Evolutionary conservation across 805 yeast species (phyloP), one percentile per base, ranked within the genome.

Genomic region (Groenewaldozyma tartarivorans): DNA sequence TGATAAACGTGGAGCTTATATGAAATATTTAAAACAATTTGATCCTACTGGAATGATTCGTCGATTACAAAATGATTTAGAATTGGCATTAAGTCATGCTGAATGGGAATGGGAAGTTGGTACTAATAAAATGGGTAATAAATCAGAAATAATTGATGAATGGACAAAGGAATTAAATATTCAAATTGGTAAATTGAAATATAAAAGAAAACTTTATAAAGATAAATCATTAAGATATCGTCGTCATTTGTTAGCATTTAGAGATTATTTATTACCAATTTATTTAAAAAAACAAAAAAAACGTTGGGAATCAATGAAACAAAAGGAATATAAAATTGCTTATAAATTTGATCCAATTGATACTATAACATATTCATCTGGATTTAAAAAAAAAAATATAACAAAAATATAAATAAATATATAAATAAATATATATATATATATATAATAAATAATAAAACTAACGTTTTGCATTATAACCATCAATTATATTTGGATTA

Each of bases 1-100:
- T 13, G 11, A 7, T 13, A 13, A 7, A 9, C 29, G 7, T 7
- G 29, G 29, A 9, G 29, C 29, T 9, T 24, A 24, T 13, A 24
- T 24, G 29, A 24, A 13, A 24, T 9, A 24, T 24, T 13, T 24
- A 13, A 24, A 24, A 24, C 7, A 13, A 13, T 24, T 24, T 24
- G 29, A 24, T 24, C 29, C 29, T 9, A 13, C 29, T 24, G 29
- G 7, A 13, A 13, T 9, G 7, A 24, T 24, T 9, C 7, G 13
- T 13, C 20, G 15, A 3, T 6, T 40, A 26, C 38, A 40, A 15
- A 31, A 13, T 4, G 17, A 36, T 9, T 9, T 34, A 3, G 36
- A 19, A 16, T 17, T 40, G 3, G 43, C 47, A 6, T 19, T 9
- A 15, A 15, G 17, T 3, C 38, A 43, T 22, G 47, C 44, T 2